Percentiles rank a stretch among this genome's conserved stretches.
phyloP scores from a whole-genome alignment of 1,284 basidiomycete genomes.

The Albatrellus sp. region DNA sequence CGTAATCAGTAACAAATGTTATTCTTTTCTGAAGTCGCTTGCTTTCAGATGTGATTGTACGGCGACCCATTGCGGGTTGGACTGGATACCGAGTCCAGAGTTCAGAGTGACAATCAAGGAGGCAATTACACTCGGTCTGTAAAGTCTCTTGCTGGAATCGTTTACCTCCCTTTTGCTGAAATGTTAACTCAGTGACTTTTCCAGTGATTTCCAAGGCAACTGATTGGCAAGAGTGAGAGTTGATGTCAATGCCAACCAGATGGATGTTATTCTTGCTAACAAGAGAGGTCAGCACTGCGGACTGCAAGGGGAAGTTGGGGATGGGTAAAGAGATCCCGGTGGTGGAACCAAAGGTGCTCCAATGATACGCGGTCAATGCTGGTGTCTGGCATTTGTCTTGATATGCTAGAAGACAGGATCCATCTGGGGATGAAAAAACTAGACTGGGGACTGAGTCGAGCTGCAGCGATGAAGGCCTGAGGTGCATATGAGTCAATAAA shows the following conservation, averaged over 20 bases:
- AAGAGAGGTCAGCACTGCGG: too few relatives aligned
- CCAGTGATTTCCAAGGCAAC: constrained; percentile 36
- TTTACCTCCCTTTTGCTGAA: constrained; percentile 23
- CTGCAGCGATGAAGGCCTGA: too few relatives aligned
- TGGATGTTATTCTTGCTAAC: too few relatives aligned
- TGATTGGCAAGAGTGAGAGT: constrained; percentile 16
- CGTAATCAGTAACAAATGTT: constrained; percentile 29
- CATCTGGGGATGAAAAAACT: not conserved
- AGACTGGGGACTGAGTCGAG: too few relatives aligned
- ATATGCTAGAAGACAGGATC: not conserved
- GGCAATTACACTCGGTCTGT: constrained; percentile 29
- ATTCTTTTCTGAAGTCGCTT: constrained; percentile 20
- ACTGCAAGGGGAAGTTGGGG: too few relatives aligned
- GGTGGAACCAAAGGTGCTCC: not conserved
- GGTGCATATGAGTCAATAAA: too few relatives aligned
- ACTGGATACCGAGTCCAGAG: constrained; percentile 56
- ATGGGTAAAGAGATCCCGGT: too few relatives aligned
- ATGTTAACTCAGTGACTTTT: constrained; percentile 40
- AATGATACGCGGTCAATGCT: not conserved
- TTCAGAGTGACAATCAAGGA: constrained; percentile 46
- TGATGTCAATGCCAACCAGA: too few relatives aligned
- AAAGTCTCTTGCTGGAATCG: not conserved
- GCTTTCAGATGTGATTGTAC: constrained; percentile 25
- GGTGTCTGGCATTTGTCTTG: too few relatives aligned
- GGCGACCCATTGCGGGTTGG: constrained; percentile 36